These are phyloP conservation scores for Endocalyx cinctus DNA, from an alignment of 2,329 filamentous ascomycete genomes.

Conservation along the genomic window DNA sequence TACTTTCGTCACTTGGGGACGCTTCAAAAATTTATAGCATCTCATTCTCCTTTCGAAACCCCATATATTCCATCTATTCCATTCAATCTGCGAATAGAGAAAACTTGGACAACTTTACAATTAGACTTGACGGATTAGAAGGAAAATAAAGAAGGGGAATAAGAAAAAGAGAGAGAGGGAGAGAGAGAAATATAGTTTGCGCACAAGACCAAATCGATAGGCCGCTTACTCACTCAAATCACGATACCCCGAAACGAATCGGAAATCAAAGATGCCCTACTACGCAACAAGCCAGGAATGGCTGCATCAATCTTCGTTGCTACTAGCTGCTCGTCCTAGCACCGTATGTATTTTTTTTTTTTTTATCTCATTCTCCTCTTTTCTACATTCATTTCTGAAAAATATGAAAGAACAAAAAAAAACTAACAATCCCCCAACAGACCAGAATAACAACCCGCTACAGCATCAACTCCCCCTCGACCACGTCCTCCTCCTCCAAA, in stretches of 20 bases:
- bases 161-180: neutral
- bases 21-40: no score
- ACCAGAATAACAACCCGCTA: constrained; percentile 52
- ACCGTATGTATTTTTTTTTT: constrained; percentile 56
- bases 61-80: no score
- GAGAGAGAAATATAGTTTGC: no score
- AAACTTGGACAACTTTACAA: neutral
- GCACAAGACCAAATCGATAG: no score
- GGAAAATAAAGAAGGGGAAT: neutral
- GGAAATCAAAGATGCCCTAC: constrained; percentile 77
- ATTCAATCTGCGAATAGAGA: constrained; percentile 5
- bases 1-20: no score
- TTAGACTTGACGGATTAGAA: no score
- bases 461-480: constrained; percentile 12
- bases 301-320: constrained; percentile 80
- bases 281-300: constrained; percentile 82
- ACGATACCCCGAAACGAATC: no score
- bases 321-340: constrained; percentile 79
- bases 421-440: constrained; percentile 86
- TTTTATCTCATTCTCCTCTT: neutral
- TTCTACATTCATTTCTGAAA: constrained; percentile 1
- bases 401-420: constrained; percentile 39
- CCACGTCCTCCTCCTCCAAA: constrained; percentile 17
- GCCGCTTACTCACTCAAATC: no score
- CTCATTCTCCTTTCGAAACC: no score